Evolutionary conservation across 169 alveolate genomes (phyloP).

Genomic region (Perkinsus marinus): DNA sequence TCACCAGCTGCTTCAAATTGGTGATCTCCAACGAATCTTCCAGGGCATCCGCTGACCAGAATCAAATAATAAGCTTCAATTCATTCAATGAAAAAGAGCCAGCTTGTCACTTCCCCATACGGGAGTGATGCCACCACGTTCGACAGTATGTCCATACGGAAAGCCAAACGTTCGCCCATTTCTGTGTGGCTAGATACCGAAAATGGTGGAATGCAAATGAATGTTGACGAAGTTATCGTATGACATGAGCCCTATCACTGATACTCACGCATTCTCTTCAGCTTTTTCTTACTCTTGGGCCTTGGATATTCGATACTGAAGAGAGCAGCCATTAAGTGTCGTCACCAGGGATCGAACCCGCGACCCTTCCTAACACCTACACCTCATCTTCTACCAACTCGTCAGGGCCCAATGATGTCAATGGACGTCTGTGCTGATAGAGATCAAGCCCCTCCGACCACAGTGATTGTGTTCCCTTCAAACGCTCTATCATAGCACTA

Average conservation of each 20-base stretch:
- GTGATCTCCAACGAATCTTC: not conserved
- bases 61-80: too few species aligned
- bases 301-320: not conserved
- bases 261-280: not conserved
- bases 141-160: too few species aligned
- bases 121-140: too few species aligned
- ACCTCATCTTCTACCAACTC: not conserved
- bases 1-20: not conserved
- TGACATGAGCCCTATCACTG: too few species aligned
- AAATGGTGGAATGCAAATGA: too few species aligned
- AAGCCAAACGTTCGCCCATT: too few species aligned
- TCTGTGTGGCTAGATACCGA: too few species aligned
- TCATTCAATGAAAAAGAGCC: too few species aligned
- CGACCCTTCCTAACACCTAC: not conserved
- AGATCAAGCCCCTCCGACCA: not conserved
- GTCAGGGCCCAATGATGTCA: not conserved
- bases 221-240: too few species aligned
- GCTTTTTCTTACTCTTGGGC: not conserved
- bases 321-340: not conserved
- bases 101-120: too few species aligned
- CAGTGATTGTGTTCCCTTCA: not conserved
- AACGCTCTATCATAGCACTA: not conserved
- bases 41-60: not conserved
- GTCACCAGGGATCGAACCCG: not conserved
- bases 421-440: not conserved